Percentiles rank a stretch among this genome's conserved stretches.
Conservation (phyloP, 306 rosid species). For the Pyrus bretschneideri region DNA sequence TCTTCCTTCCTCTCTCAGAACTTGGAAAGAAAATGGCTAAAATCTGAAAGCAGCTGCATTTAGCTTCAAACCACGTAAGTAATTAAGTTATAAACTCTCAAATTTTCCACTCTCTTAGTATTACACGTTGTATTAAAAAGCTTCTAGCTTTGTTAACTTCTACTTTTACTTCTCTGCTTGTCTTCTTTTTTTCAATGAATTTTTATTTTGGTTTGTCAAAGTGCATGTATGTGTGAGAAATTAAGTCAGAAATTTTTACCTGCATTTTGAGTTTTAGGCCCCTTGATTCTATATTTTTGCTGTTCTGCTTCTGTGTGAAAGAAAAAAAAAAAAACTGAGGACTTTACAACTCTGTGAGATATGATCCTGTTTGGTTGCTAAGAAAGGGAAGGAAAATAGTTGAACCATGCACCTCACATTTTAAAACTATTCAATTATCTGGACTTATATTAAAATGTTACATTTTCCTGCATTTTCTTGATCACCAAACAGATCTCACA, state of each 20-base stretch:
- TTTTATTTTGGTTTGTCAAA: background rate
- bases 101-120: background rate
- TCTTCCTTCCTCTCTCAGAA: background rate
- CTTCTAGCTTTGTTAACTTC: background rate
- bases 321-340: background rate
- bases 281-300: background rate
- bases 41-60: background rate
- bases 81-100: background rate
- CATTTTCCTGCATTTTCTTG: conserved; percentile 3
- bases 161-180: background rate
- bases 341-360: background rate
- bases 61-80: background rate
- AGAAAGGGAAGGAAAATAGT: background rate
- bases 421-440: background rate
- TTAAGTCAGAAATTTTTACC: background rate
- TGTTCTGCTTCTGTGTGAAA: background rate
- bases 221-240: background rate
- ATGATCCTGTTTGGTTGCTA: background rate
- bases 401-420: background rate
- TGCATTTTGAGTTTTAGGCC: background rate
- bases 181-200: background rate
- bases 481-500: conserved; percentile 12
- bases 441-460: background rate
- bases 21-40: conserved; percentile 1
- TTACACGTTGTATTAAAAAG: background rate